Percentiles rank a stretch among this genome's conserved stretches.
phyloP scores from a whole-genome alignment of 768 basidiomycete genomes.

The Boletus eberwhitei region DNA sequence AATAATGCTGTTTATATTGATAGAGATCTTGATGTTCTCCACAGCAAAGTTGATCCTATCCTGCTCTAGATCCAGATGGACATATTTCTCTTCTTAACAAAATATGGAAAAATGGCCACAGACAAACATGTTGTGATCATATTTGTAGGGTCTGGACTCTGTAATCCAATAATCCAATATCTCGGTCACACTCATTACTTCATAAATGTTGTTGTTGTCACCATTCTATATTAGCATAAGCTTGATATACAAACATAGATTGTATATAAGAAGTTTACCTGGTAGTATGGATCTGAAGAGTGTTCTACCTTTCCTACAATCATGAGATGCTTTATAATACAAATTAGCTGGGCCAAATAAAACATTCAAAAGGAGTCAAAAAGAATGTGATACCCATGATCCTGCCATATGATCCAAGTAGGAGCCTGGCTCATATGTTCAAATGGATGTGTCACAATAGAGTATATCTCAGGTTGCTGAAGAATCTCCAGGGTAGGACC shows the following conservation, averaged over 20 bases:
- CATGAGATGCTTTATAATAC: too few relatives aligned
- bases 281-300: too few relatives aligned
- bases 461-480: neutral
- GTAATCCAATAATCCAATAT: too few relatives aligned
- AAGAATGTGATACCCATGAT: conserved; percentile 7
- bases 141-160: too few relatives aligned
- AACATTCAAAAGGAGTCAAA: conserved; percentile 5
- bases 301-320: too few relatives aligned
- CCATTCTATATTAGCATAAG: too few relatives aligned
- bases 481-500: conserved; percentile 9
- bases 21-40: neutral
- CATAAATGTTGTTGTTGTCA: too few relatives aligned
- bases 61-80: neutral
- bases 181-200: too few relatives aligned
- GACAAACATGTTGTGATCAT: neutral
- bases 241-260: too few relatives aligned
- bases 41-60: neutral
- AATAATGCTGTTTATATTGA: conserved; percentile 6
- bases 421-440: neutral
- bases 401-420: conserved; percentile 8
- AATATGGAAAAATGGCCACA: neutral
- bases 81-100: neutral
- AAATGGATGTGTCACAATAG: neutral
- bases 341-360: neutral
- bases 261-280: too few relatives aligned